These are phyloP conservation scores for Sutorius eximius DNA, from an alignment of 1,284 basidiomycete genomes.

Conservation along the genomic window DNA sequence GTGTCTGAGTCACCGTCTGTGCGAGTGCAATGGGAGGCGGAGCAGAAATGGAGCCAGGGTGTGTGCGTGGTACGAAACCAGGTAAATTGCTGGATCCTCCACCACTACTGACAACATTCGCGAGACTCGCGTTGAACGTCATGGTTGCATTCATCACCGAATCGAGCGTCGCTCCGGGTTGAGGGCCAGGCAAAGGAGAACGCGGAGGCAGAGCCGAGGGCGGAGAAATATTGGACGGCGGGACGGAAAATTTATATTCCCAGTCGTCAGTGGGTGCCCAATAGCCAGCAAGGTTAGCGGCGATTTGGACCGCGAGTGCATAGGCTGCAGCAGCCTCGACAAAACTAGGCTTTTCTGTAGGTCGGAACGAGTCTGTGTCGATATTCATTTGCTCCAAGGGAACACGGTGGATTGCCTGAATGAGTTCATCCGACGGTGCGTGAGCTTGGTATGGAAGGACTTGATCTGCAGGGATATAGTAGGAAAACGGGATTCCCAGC, in stretches of 20 bases:
- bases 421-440: constrained; percentile 49
- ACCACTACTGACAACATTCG: neutral
- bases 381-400: constrained; percentile 48
- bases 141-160: constrained; percentile 38
- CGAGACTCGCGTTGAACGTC: constrained; percentile 36
- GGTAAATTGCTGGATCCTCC: constrained; percentile 16
- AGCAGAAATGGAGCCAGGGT: constrained; percentile 8
- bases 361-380: constrained; percentile 51
- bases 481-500: constrained; percentile 51
- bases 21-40: constrained; percentile 26
- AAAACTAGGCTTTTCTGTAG: constrained; percentile 38
- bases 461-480: constrained; percentile 49
- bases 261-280: constrained; percentile 75
- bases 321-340: constrained; percentile 57
- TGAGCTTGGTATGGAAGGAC: constrained; percentile 73
- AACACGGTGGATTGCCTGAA: constrained; percentile 47
- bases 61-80: neutral
- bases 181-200: neutral
- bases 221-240: constrained; percentile 22
- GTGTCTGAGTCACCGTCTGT: constrained; percentile 46
- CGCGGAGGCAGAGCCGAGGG: constrained; percentile 14
- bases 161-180: constrained; percentile 26
- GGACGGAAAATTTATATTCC: constrained; percentile 52
- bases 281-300: constrained; percentile 52
- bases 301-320: constrained; percentile 67